A percentile compares a stretch with the other conserved stretches of the same genome.
These are phyloP conservation scores for Metschnikowia cerradonensis DNA, from an alignment of 805 yeast genomes.

Conservation along the genomic window DNA sequence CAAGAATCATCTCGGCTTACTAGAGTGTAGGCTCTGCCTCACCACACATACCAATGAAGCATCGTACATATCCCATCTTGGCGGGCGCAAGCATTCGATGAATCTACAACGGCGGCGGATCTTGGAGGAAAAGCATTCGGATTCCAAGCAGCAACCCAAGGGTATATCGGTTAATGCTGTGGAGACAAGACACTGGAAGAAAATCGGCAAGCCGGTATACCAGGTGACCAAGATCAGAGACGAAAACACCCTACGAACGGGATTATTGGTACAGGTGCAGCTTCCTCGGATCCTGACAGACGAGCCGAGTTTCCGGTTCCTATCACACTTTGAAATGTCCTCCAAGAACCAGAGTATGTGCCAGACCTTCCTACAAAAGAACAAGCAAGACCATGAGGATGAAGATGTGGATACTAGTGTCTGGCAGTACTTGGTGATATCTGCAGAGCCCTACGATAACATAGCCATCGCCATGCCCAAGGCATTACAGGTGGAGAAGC, in stretches of 20 bases:
- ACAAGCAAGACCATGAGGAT: conserved; percentile 16
- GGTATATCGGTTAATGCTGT: conserved; percentile 34
- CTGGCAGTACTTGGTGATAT: conserved; percentile 68
- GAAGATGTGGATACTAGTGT: conserved; percentile 28
- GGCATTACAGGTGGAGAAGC: conserved; percentile 45
- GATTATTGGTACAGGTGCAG: conserved; percentile 61
- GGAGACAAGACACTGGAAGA: conserved; percentile 45
- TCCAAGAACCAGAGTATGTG: conserved; percentile 36
- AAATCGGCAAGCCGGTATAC: conserved; percentile 73
- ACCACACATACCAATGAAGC: conserved; percentile 80
- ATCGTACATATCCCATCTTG: conserved; percentile 77
- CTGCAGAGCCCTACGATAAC: conserved; percentile 90
- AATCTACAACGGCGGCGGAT: conserved; percentile 59
- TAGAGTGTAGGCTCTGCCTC: conserved; percentile 80
- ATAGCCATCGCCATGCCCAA: conserved; percentile 72
- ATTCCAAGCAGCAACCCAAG: conserved; percentile 14
- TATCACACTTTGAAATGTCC: conserved; percentile 68
- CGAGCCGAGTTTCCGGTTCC: conserved; percentile 65
- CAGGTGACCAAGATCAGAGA: conserved; percentile 67
- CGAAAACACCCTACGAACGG: conserved; percentile 52
- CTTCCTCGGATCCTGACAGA: conserved; percentile 47
- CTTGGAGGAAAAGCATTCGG: conserved; percentile 28
- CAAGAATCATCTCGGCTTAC: conserved; percentile 74
- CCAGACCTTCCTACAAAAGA: conserved; percentile 24
- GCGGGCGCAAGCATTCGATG: conserved; percentile 77